phyloP scores from a whole-genome alignment of 2,329 filamentous ascomycete species.

The Coniochaeta ligniaria region DNA sequence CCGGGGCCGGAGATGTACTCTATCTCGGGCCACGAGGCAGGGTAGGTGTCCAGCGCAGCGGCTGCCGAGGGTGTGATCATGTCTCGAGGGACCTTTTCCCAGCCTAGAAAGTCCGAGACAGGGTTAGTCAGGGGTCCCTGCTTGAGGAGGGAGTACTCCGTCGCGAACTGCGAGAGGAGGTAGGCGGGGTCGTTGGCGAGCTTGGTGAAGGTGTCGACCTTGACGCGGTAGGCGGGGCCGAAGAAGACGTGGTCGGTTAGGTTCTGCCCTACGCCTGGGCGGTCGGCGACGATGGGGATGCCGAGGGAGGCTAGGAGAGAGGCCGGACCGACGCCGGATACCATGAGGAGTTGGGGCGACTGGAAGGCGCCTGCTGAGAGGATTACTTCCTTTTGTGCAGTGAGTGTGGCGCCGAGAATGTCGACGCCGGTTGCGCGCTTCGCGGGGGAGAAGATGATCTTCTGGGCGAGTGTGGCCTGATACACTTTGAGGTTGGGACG shows the following conservation, averaged over 20 bases:
- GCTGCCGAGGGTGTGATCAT: neutral
- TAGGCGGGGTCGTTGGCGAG: neutral
- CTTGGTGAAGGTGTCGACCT: constrained; percentile 28
- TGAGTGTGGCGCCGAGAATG: neutral
- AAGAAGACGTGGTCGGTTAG: constrained; percentile 6
- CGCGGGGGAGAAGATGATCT: neutral
- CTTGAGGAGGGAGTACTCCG: neutral
- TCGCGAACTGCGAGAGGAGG: neutral
- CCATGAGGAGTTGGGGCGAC: constrained; percentile 50
- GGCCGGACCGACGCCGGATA: constrained; percentile 43
- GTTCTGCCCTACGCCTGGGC: constrained; percentile 1
- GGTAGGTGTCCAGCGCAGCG: neutral
- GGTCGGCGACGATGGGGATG: constrained; percentile 6
- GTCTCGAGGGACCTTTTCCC: constrained; percentile 5
- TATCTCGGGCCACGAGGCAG: constrained; percentile 10
- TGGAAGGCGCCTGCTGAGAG: constrained; percentile 50
- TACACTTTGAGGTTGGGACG: neutral
- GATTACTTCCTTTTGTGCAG: constrained; percentile 39
- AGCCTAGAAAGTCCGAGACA: constrained; percentile 13
- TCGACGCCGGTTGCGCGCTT: neutral
- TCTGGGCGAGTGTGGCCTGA: neutral
- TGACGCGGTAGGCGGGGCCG: constrained; percentile 15
- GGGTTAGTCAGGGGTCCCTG: constrained; percentile 13
- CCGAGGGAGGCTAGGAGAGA: constrained; percentile 6
- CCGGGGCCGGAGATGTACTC: constrained; percentile 10